Percentiles rank a stretch among this genome's conserved stretches.
Evolutionary conservation across 2,329 filamentous ascomycete genomes (phyloP).

Genomic region (Colletotrichum salicis): DNA sequence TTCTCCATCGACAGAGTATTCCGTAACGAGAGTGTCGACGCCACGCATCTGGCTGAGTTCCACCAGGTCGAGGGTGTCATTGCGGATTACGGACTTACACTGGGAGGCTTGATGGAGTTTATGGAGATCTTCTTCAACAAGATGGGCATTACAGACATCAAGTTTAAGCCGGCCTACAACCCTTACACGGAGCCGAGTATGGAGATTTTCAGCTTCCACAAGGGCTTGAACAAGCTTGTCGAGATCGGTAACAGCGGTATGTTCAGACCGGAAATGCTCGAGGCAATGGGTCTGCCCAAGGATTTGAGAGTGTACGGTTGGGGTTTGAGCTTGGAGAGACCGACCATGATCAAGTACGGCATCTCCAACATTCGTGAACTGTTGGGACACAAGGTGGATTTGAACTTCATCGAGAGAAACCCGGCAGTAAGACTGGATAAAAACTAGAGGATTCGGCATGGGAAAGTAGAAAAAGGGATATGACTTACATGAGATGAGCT

Average conservation of each 20-base stretch:
- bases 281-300: slow-evolving; percentile 91
- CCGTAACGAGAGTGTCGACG: slow-evolving; percentile 96
- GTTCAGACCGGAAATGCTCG: slow-evolving; percentile 98
- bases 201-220: slow-evolving; percentile 98
- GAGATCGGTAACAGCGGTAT: slow-evolving; percentile 99
- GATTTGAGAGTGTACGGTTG: slow-evolving; percentile 93
- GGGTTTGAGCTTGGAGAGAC: slow-evolving; percentile 88
- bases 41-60: slow-evolving; percentile 96
- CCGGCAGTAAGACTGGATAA: slow-evolving; percentile 91
- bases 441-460: slow-evolving; percentile 61
- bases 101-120: slow-evolving; percentile 92
- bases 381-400: slow-evolving; percentile 93
- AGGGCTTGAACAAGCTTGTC: slow-evolving; percentile 88
- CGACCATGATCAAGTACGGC: slow-evolving; percentile 96
- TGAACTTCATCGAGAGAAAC: slow-evolving; percentile 91
- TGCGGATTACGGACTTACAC: slow-evolving; percentile 91
- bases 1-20: slow-evolving; percentile 99
- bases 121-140: slow-evolving; percentile 96
- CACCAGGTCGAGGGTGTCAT: slow-evolving; percentile 99
- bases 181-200: slow-evolving; percentile 95
- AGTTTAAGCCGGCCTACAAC: slow-evolving; percentile 98
- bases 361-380: slow-evolving; percentile 92
- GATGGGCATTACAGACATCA: slow-evolving; percentile 86
- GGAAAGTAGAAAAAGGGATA: slow-evolving; percentile 11
- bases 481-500: slow-evolving; percentile 32